Base-by-base conservation (phyloP, 768 basidiomycete species). In the Mycena epipterygia region DNA sequence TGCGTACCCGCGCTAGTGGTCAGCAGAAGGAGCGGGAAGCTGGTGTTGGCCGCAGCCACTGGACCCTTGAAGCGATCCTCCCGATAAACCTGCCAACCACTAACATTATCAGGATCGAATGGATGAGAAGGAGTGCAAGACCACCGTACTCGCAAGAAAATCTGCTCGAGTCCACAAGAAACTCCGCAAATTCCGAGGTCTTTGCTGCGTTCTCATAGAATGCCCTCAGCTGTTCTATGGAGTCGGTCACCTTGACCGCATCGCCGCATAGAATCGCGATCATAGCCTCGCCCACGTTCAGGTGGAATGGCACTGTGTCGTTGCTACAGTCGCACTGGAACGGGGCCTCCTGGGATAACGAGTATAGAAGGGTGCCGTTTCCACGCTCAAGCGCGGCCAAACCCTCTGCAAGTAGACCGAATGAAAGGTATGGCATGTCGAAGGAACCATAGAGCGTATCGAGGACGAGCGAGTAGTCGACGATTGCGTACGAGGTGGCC, bases 351-450 rank as follows among this genome's bases (percentile, higher is more conserved):
- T 69, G 48, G 13, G 16, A 11, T 11, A 65, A 53, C 23, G 55
- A 56, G 27, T 70, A 76, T 13, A 79, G 37, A 16, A 69, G 56
- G 5, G 53, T 51, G 9, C 76, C 79, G 60, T 81, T 66, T 21
- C 80, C 80, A 6, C 37, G 46, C 55, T 78, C 78, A 5, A 79
- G 73, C 29, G 75, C 80, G 14, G 78, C 75, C 12, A 81, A 65
- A 0, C 68, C 76, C 48, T 55, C 35, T 5, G 75, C 75, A 2
- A 79, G 62, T 5, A 44, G 8, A 6, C 70, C 49, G 39, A 68
- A 77, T 11, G 52, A 17, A 1, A 21, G 61, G 51, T 74, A 77
- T 2, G 78, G 79, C 1, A 59, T 23, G 61, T 79, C 79, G 33
- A 81, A 68, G 1, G 70, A 37, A 13, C 25, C 27, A 63, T 76